A percentile compares a stretch with the other conserved stretches of the same genome.
phyloP scores from a whole-genome alignment of 371 early-diverging fungal species.

The Mortierella sp. region DNA sequence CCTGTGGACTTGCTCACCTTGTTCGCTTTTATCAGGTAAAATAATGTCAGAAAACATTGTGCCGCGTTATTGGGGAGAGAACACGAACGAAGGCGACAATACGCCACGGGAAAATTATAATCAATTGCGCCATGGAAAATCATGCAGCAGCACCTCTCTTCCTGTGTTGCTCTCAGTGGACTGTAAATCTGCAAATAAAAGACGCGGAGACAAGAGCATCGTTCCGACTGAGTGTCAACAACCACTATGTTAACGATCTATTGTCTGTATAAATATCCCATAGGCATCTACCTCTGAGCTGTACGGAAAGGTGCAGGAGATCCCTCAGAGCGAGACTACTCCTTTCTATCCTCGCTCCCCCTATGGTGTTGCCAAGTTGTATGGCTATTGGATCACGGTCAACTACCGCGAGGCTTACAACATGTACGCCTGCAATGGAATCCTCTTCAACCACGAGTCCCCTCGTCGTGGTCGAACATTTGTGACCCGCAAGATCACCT shows the following conservation, averaged over 20 bases:
- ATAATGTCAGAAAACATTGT: not conserved
- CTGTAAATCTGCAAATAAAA: too few species aligned
- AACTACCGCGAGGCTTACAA: constrained; percentile 88
- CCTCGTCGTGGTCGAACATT: constrained; percentile 88
- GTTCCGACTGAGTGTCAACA: too few species aligned
- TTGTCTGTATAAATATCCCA: not conserved
- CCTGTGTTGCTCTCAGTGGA: too few species aligned
- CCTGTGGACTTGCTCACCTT: constrained; percentile 74
- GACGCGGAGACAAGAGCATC: too few species aligned
- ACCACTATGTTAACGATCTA: too few species aligned
- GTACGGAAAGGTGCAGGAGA: constrained; percentile 86
- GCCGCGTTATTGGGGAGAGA: not conserved
- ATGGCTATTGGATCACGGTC: constrained; percentile 85
- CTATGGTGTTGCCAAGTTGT: constrained; percentile 88
- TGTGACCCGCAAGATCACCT: constrained; percentile 87
- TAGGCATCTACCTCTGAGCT: constrained; percentile 84
- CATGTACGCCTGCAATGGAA: constrained; percentile 89
- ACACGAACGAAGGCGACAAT: not conserved
- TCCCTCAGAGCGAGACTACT: constrained; percentile 86
- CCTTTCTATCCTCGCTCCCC: constrained; percentile 91
- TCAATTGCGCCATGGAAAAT: too few species aligned
- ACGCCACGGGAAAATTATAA: too few species aligned
- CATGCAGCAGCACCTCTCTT: too few species aligned
- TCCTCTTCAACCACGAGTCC: constrained; percentile 90
- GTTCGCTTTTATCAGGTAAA: constrained; percentile 82